Percentiles rank a stretch among this genome's conserved stretches.
These are phyloP conservation scores for Microcyclospora pomicola DNA, from an alignment of 2,329 filamentous ascomycete genomes.

Conservation along the genomic window DNA sequence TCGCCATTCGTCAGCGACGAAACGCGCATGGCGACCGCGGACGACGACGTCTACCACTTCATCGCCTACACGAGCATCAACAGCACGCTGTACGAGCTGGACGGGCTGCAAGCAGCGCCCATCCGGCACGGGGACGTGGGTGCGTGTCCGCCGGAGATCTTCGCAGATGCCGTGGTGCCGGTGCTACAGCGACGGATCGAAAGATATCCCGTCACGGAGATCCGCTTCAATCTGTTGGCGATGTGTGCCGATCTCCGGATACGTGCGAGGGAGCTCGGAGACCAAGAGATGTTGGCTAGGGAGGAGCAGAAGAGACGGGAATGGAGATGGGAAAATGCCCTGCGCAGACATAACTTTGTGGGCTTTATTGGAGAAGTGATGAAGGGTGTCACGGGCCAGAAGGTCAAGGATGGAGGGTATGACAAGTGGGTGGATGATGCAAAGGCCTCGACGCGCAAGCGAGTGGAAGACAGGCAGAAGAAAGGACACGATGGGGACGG, in stretches of 20 bases:
- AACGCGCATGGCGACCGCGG: conserved; percentile 51
- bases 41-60: conserved; percentile 94
- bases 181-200: conserved; percentile 73
- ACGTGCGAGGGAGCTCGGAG: conserved; percentile 66
- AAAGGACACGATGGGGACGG: conserved; percentile 26
- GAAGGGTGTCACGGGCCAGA: conserved; percentile 67
- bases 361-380: conserved; percentile 84
- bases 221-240: conserved; percentile 88
- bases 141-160: conserved; percentile 59
- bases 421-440: conserved; percentile 59
- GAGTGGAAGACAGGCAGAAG: conserved; percentile 33
- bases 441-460: conserved; percentile 41
- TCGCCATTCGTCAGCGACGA: conserved; percentile 92
- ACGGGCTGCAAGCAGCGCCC: conserved; percentile 83
- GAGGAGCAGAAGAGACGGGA: conserved; percentile 73
- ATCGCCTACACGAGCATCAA: conserved; percentile 81
- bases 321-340: conserved; percentile 91
- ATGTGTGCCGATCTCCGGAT: conserved; percentile 75
- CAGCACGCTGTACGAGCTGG: conserved; percentile 78
- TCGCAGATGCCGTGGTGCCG: conserved; percentile 69
- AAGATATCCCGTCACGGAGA: conserved; percentile 75
- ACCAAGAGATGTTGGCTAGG: conserved; percentile 59
- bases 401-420: conserved; percentile 55
- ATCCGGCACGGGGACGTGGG: conserved; percentile 61
- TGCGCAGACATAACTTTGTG: conserved; percentile 88